phyloP scores from a whole-genome alignment of 192 early-diverging fungal genomes.

The Linnemannia hyalina region DNA sequence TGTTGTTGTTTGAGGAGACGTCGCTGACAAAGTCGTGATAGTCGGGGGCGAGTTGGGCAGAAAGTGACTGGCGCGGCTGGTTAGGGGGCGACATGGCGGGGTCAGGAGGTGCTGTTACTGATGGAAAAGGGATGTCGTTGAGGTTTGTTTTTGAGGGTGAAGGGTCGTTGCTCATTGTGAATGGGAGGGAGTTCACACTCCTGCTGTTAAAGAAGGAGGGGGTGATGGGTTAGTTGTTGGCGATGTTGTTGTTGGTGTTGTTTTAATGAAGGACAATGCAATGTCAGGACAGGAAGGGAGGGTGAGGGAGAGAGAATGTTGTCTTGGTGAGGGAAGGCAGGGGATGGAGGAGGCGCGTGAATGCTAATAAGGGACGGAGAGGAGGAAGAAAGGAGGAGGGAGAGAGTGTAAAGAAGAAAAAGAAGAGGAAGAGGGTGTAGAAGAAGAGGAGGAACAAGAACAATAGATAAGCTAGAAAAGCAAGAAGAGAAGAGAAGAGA shows the following conservation, averaged over 20 bases:
- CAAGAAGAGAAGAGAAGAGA: not conserved
- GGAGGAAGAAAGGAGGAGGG: not conserved
- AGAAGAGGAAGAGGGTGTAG: not conserved
- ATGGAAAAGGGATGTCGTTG: not conserved
- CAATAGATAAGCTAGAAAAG: not conserved
- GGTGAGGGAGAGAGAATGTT: not conserved
- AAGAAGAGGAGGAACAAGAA: not conserved
- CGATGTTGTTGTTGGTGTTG: not conserved
- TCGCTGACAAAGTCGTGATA: conserved; percentile 46
- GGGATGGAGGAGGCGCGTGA: not conserved
- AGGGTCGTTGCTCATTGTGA: not conserved
- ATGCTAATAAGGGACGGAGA: not conserved
- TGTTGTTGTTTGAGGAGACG: conserved; percentile 9
- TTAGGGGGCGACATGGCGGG: conserved; percentile 34
- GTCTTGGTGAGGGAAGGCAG: not conserved
- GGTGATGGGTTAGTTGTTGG: not conserved
- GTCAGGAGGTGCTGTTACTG: not conserved
- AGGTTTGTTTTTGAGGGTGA: not conserved
- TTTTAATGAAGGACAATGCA: not conserved
- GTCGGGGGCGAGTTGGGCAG: conserved; percentile 35
- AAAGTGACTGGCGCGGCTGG: conserved; percentile 46
- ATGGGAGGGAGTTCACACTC: not conserved
- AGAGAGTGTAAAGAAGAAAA: not conserved
- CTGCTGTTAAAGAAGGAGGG: not conserved
- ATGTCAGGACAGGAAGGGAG: not conserved